These are phyloP conservation scores for Musa itinerans DNA, from an alignment of 176 grass and related monocot species.

Conservation along the genomic window DNA sequence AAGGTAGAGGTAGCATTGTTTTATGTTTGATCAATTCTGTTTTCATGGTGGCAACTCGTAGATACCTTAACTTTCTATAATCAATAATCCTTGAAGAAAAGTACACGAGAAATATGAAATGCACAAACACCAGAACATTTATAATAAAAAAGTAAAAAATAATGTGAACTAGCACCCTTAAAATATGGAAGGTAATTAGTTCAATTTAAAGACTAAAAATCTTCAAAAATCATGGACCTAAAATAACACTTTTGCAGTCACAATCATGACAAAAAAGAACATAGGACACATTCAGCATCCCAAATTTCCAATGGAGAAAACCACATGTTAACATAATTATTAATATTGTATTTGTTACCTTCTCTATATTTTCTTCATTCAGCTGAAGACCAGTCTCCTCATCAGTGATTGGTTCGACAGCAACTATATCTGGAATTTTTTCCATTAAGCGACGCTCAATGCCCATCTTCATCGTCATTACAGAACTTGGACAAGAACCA, in stretches of 20 bases:
- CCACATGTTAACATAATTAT: neutral
- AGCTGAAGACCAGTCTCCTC: conserved; percentile 85
- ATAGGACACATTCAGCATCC: neutral
- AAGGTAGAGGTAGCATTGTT: too few species aligned
- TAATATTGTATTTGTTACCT: conserved; percentile 29
- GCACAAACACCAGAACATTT: neutral
- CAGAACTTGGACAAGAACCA: conserved; percentile 88
- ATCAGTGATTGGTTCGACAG: conserved; percentile 66
- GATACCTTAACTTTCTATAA: too few species aligned
- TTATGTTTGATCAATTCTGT: too few species aligned
- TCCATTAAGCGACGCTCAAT: conserved; percentile 91
- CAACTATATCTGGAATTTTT: conserved; percentile 92
- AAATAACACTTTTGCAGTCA: neutral
- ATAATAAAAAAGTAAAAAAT: too few species aligned
- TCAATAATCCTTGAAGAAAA: too few species aligned
- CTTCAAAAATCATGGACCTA: neutral
- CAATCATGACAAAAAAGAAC: neutral
- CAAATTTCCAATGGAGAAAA: neutral
- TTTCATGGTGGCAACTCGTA: too few species aligned
- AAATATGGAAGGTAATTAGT: neutral
- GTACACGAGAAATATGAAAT: neutral
- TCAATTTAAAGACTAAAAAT: neutral
- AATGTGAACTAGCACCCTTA: too few species aligned
- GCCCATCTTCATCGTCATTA: conserved; percentile 91
- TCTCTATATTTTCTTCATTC: conserved; percentile 83